phyloP scores from a whole-genome alignment of 768 basidiomycete species.

The Leccinellum rugosiceps region DNA sequence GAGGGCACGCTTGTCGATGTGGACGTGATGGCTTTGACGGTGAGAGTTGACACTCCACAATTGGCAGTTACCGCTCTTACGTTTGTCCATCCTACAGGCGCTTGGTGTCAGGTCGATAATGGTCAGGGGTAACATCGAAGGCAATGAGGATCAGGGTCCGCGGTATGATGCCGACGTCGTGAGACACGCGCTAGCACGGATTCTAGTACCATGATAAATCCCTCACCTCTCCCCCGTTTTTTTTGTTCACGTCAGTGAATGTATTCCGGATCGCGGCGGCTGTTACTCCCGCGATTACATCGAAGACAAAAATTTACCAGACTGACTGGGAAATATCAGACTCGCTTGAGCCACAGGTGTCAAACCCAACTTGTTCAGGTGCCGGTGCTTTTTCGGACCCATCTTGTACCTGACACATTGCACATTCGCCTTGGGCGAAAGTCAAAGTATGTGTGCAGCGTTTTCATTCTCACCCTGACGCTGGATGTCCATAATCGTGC shows the following conservation, averaged over 20 bases:
- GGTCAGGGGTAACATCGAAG: slow-evolving; percentile 33
- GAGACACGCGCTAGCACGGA: slow-evolving; percentile 38
- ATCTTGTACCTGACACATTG: not conserved
- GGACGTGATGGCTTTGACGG: slow-evolving; percentile 58
- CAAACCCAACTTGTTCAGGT: not conserved
- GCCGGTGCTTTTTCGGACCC: not conserved
- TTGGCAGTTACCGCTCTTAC: not conserved
- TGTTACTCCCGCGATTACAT: slow-evolving; percentile 8
- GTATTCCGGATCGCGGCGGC: not conserved
- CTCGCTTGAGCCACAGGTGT: not conserved
- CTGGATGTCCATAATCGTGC: not conserved
- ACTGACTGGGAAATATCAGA: not conserved
- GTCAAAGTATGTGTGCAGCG: not conserved
- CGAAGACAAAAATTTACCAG: not conserved
- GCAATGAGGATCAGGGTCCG: slow-evolving; percentile 24
- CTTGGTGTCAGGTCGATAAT: slow-evolving; percentile 61
- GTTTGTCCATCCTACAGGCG: slow-evolving; percentile 32
- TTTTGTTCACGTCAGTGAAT: not conserved
- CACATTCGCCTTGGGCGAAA: not conserved
- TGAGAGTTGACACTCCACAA: slow-evolving; percentile 38
- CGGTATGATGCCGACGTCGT: slow-evolving; percentile 48
- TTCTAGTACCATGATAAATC: slow-evolving; percentile 16
- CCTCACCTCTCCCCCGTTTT: too few relatives aligned
- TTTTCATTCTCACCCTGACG: not conserved
- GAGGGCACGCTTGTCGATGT: slow-evolving; percentile 60